Conservation (phyloP, 2,329 filamentous ascomycete species). For the Colletotrichum karsti region DNA sequence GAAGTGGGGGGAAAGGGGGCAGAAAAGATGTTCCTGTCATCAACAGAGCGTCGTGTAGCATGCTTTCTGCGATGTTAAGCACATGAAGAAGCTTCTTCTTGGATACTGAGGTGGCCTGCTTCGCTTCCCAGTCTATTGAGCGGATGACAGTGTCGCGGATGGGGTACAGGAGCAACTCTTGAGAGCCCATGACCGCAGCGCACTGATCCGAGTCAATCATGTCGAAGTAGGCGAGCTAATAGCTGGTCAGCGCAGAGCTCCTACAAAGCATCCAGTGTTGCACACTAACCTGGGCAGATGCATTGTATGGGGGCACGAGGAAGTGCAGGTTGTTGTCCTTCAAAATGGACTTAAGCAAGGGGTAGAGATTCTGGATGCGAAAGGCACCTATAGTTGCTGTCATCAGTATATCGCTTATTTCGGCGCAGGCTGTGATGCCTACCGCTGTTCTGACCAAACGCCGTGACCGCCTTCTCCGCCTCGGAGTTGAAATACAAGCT, state of each 20-base stretch:
- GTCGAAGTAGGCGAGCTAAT: constrained; percentile 80
- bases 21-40: constrained; percentile 86
- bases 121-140: constrained; percentile 73
- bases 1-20: constrained; percentile 80
- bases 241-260: constrained; percentile 37
- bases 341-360: constrained; percentile 79
- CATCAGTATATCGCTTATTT: not conserved
- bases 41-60: constrained; percentile 85
- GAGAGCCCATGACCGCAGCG: constrained; percentile 83
- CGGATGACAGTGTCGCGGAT: constrained; percentile 78
- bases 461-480: constrained; percentile 81
- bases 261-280: not conserved
- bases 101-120: constrained; percentile 68
- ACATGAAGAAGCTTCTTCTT: constrained; percentile 77
- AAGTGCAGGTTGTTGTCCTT: constrained; percentile 76
- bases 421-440: constrained; percentile 37
- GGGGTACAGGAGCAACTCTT: constrained; percentile 87
- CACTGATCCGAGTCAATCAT: constrained; percentile 72
- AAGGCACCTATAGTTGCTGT: constrained; percentile 67
- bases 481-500: constrained; percentile 83
- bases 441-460: constrained; percentile 85
- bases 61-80: constrained; percentile 71
- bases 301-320: constrained; percentile 86
- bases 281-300: constrained; percentile 78
- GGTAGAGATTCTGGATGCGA: constrained; percentile 76